Evolutionary conservation across 169 alveolate species (phyloP).

Genomic region (Toxoplasma gondii): DNA sequence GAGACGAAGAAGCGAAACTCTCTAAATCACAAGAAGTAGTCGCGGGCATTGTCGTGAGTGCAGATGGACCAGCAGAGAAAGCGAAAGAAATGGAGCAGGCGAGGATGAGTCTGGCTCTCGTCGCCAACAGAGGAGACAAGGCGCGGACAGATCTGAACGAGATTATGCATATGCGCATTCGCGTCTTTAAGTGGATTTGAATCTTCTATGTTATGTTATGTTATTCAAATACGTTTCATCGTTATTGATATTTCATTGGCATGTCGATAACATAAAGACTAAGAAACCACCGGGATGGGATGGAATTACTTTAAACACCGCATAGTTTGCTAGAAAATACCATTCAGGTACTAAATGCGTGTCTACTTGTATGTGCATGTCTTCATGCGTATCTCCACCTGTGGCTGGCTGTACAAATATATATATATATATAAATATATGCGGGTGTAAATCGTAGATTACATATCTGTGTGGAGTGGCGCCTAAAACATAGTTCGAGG

Average conservation of each 20-base stretch:
- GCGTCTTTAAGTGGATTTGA: no score
- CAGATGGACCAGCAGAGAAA: not conserved
- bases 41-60: slow-evolving; percentile 53
- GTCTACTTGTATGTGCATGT: no score
- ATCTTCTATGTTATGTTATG: no score
- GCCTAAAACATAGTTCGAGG: not conserved
- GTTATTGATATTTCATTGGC: no score
- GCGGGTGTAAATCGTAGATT: not conserved
- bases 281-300: no score
- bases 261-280: no score
- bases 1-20: slow-evolving; percentile 57
- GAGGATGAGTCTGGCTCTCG: not conserved
- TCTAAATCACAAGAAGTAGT: slow-evolving; percentile 44
- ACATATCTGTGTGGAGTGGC: not conserved
- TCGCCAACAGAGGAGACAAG: not conserved
- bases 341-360: not conserved
- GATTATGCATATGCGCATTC: no score
- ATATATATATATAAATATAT: not conserved
- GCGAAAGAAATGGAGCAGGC: not conserved
- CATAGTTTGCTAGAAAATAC: no score
- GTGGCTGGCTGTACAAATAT: not conserved
- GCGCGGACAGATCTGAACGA: not conserved
- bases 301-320: no score
- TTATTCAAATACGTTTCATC: no score
- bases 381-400: no score